Evolutionary conservation across 139 green algal genomes (phyloP), one percentile per base, ranked within the genome.

Genomic region (Micractinium sp.): DNA sequence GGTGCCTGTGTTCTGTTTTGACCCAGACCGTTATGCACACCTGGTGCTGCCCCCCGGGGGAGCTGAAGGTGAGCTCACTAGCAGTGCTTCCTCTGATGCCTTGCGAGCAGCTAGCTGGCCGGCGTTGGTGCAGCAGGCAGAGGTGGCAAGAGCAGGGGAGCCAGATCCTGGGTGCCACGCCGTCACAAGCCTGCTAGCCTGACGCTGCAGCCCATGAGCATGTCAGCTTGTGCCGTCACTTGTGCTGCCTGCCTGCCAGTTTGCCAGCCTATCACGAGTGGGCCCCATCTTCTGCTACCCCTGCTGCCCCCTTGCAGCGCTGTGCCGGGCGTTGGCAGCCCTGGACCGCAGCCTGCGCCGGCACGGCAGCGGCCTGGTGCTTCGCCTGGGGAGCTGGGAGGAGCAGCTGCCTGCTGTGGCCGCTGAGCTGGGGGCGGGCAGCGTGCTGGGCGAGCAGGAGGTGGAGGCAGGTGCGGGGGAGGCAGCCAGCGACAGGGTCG

Each of bases 381-480:
- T 97, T 47, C 71, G 77, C 27, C 47, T 76, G 38, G 95, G 95
- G 3, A n/a, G 81, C 19, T 89, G 87, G 81, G 81, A 89, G 38
- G n/a, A 90, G 41, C 35, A 87, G 53, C 56, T 97, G 35, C 71
- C 87, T 7, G 41, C 36, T 15, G 19, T 95, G 47, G 90, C 83
- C 3, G 29, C 39, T 0, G n/a, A 90, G 15, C 19, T 91, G 80
- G 85, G 88, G 0, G 90, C 91, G 9, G 25, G 82, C 1, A 67
- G 41, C 18, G 82, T 97, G 60, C 63, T 95, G 22, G 89, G 93
- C 19, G 94, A 97, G 86, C 89, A 88, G 0, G 95, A 97, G 83
- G 90, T 96, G 81, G 95, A 97, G 86, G 61, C 69, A 36, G 86
- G 71, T 81, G 71, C 47, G 47, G 47, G 47, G 47, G 47, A 56